A percentile compares a stretch with the other conserved stretches of the same genome.
phyloP scores from a whole-genome alignment of 345 rosid genomes.

The Camelina neglecta region DNA sequence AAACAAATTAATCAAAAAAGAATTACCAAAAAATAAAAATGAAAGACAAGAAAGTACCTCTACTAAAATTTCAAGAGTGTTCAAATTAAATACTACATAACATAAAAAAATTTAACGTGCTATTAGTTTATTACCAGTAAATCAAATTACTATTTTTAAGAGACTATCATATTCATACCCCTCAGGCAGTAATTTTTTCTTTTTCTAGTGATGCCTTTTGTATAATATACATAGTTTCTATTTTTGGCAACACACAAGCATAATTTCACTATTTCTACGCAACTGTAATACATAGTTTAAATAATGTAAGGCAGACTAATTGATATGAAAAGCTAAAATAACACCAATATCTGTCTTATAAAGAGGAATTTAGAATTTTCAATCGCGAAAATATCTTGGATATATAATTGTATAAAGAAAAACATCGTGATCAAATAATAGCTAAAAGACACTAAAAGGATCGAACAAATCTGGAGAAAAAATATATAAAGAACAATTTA shows the following conservation, averaged over 20 bases:
- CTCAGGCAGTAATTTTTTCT: background rate
- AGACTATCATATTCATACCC: background rate
- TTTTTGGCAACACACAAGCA: background rate
- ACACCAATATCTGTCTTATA: background rate
- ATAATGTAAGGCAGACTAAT: background rate
- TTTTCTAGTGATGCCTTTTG: background rate
- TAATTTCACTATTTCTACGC: background rate
- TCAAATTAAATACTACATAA: background rate
- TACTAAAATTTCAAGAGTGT: background rate
- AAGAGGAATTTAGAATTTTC: background rate
- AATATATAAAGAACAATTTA: constrained; percentile 20
- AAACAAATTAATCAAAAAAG: background rate
- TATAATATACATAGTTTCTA: background rate
- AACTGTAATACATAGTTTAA: background rate
- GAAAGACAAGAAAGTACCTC: background rate
- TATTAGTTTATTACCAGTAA: too few species aligned
- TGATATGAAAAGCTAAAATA: background rate
- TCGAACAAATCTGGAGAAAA: constrained; percentile 25
- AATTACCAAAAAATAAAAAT: background rate
- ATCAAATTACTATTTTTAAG: background rate
- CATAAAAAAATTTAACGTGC: too few species aligned
- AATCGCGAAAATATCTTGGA: background rate
- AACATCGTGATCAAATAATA: constrained; percentile 15
- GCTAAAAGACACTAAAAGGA: constrained; percentile 11
- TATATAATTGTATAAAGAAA: background rate